These are phyloP conservation scores for Sergeia podlipaevii DNA, from an alignment of 208 protist species.

Conservation along the genomic window DNA sequence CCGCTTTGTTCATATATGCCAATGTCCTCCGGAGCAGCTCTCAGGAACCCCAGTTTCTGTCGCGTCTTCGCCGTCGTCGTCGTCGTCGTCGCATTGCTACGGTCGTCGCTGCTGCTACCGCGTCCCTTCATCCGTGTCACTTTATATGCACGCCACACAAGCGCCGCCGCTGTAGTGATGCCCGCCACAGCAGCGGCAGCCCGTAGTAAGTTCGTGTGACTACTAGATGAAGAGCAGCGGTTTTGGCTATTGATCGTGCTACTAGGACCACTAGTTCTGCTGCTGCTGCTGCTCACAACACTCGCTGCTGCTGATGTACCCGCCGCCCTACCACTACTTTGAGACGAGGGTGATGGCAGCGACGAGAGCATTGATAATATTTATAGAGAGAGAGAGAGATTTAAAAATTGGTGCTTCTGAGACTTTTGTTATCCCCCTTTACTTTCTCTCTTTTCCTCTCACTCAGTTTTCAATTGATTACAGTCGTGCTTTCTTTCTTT, in stretches of 20 bases:
- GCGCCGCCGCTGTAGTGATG: background rate
- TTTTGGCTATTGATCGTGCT: too few relatives aligned
- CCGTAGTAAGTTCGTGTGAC: too few relatives aligned
- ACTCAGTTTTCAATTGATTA: too few relatives aligned
- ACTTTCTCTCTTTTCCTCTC: too few relatives aligned
- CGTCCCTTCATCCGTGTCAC: background rate
- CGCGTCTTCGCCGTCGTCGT: constrained; percentile 1
- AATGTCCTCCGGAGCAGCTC: too few relatives aligned
- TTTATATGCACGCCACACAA: background rate
- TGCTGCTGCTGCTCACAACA: too few relatives aligned
- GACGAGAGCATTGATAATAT: too few relatives aligned
- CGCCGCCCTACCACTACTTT: too few relatives aligned
- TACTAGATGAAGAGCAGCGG: too few relatives aligned
- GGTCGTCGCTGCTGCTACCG: constrained; percentile 6
- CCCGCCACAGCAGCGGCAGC: background rate
- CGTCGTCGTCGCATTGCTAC: background rate
- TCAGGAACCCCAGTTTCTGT: constrained; percentile 23
- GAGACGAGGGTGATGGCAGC: too few relatives aligned
- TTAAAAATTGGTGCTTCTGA: background rate
- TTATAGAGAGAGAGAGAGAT: background rate
- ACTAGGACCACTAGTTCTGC: too few relatives aligned
- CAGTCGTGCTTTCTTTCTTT: background rate
- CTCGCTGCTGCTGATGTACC: too few relatives aligned
- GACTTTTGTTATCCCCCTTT: background rate
- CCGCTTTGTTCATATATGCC: constrained; percentile 15